Base-by-base conservation (phyloP, 2,329 filamentous ascomycete genomes). In the Penicillium griseofulvum region DNA sequence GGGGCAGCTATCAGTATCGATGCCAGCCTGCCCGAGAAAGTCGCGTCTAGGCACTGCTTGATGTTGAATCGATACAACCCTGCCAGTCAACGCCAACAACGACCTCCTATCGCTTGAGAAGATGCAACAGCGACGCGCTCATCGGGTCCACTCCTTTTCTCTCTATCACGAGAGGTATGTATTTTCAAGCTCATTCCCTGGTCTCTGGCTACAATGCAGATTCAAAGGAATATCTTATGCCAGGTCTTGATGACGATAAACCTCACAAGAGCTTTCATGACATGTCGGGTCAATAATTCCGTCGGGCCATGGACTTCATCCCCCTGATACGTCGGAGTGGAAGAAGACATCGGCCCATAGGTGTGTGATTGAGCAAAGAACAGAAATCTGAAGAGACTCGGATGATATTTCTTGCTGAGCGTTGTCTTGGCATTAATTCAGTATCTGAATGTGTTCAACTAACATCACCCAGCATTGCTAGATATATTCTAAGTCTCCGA, bases 381-480 rank as follows among this genome's bases (percentile, higher is more conserved):
- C 76, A 78, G 76, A 78, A 67, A 78, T 78, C 76, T 72, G 64
- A 50, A 77, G 75, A 71, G 76, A 73, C 52, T 46, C 33, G 31
- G 26, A 19, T 19, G 17, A 31, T 38, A 37, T n/a, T 14, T 36
- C 24, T n/a, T 24, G 29, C 10, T 37, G 11, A 36, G 37, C 39
- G 9, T 36, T 24, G 19, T 36, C 22, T 19, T 50, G 12, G 6
- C 7, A 12, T 36, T 8, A 4, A 5, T 10, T 16, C 9, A 22
- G 41, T 34, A 10, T 34, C 16, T 28, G 22, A 17, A 45, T 12
- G 3, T 10, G 9, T 14, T 37, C 7, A 11, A 45, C 47, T 55
- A 49, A 55, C 41, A 22, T 51, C 29, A 4, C 5, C 24, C 33
- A 52, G 51, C 14, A 29, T 16, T 22, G 11, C 31, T 54, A 31